Evolutionary conservation across 2,329 filamentous ascomycete species (phyloP), one percentile per base, ranked within the genome.

Genomic region (Apiospora marii): DNA sequence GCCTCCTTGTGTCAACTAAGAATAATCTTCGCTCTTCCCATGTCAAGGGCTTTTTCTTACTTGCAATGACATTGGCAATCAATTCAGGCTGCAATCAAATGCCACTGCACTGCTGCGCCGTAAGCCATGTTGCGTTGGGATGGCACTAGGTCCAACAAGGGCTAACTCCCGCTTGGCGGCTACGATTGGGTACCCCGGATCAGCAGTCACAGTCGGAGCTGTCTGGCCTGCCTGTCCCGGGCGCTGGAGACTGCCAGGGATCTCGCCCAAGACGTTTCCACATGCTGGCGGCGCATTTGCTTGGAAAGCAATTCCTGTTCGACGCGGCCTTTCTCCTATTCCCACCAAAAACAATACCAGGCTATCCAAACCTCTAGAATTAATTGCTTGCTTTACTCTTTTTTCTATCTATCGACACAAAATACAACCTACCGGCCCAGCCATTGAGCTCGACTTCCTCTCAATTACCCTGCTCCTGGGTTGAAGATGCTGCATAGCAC

Each of bases 401-500:
- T 61, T 34, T 34, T 10, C 22, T 61, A 30, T 30, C 27, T 30
- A 30, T 64, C 41, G 34, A 37, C 37, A 64, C 13, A 22, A 14
- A 13, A 61, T 30, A n/a, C 53, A 53, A 24, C 6, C 49, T 10
- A 58, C 51, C 19, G 51, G 51, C 51, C 51, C 6, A 22, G 53
- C 16, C 16, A 58, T 61, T 27, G 53, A 37, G 53, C 53, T 61
- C 53, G 53, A 37, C 16, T 61, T 34, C 30, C 30, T 34, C 37
- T 14, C 12, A 41, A 34, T 3, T 41, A 37, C 58, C 58, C 58
- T 64, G 58, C 34, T 37, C 44, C 44, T 48, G 67, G 67, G 48
- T 49, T 44, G 68, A 73, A 73, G 64, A 73, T 73, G 72, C 72
- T 71, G 44, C 53, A 72, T 70, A 61, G 72, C 37, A 67, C 68